Base-by-base conservation (phyloP, 192 early-diverging fungal genomes). In the Bifiguratus adelaidae region DNA sequence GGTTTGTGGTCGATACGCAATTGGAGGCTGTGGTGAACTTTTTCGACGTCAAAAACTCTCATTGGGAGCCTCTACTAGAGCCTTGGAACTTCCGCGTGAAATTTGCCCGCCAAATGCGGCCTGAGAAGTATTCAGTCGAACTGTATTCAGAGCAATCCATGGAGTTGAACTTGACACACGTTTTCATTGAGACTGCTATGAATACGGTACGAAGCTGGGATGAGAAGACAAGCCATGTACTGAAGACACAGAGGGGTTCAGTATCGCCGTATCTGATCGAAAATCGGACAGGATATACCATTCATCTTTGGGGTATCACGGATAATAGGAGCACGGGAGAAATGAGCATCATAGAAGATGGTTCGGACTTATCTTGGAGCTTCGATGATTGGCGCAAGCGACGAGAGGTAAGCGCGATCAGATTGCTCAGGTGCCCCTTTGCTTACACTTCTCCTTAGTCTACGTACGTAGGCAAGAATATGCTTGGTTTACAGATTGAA, bases 21-120 rank as follows among this genome's bases (percentile, higher is more conserved):
- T 58, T 95, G 3, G 59, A 71, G 26, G 55, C 92, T 32, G 78
- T 84, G 43, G 74, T 82, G 28, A 96, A 95, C 58, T 94, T 88
- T 62, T 99, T 95, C 48, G 97, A 99, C 68, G 69, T 95, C 27
- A 88, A 89, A 52, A 95, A 91, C 62, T 96, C 94, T 21, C 94
- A 97, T 58, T 99, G 96, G 96, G 96, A 99, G 58, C 92, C 96
- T 2, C 55, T 97, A 30, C 47, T 96, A 13, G 96, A 99, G 61
- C 90, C 85, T 5, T 95, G 88, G 85, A 65, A 86, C 30, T 83
- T 88, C 45, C 59, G 65, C 4, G 36, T 86, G 9, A 66, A 75
- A 30, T 48, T 65, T 4, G 18, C 42, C 7, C 32, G 47, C 11
- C 28, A 44, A 40, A 11, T 1, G 7, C 15, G 7, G 37, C 5